These are phyloP conservation scores for Aspergillus ruber DNA, from an alignment of 2,329 filamentous ascomycete species.

Conservation along the genomic window DNA sequence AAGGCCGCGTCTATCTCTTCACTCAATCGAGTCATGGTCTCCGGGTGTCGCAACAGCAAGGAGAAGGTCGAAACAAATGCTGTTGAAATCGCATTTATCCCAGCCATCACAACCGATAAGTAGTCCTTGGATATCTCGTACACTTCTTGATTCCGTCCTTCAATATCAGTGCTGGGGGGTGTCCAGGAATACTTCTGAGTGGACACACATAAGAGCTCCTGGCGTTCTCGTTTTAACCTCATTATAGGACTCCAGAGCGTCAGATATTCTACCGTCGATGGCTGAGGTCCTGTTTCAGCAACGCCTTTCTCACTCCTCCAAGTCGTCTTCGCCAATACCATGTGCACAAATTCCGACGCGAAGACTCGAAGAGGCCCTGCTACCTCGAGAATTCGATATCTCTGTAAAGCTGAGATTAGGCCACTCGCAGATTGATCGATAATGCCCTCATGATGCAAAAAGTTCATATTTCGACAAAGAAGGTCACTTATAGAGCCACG, in stretches of 20 bases:
- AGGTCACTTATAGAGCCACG: neutral
- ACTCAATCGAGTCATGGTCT: constrained; percentile 26
- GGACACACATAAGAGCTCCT: neutral
- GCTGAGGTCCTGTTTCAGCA: neutral
- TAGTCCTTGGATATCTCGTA: neutral
- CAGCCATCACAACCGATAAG: neutral
- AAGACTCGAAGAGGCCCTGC: neutral
- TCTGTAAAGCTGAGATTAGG: neutral
- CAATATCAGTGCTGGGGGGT: neutral
- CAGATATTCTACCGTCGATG: neutral
- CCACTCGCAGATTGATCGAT: neutral
- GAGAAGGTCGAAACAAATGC: constrained; percentile 25
- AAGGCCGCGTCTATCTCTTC: constrained; percentile 33
- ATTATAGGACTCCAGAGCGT: neutral
- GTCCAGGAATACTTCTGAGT: neutral
- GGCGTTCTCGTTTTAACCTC: neutral
- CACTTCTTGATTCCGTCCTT: neutral
- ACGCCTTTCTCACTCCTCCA: neutral
- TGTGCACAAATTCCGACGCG: neutral
- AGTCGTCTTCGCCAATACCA: neutral
- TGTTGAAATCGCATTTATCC: neutral
- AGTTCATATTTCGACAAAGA: neutral
- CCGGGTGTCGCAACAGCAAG: constrained; percentile 27
- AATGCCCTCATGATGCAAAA: neutral
- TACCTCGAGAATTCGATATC: neutral